Base-by-base conservation (phyloP, 192 early-diverging fungal genomes). In the Coemansia sp. region DNA sequence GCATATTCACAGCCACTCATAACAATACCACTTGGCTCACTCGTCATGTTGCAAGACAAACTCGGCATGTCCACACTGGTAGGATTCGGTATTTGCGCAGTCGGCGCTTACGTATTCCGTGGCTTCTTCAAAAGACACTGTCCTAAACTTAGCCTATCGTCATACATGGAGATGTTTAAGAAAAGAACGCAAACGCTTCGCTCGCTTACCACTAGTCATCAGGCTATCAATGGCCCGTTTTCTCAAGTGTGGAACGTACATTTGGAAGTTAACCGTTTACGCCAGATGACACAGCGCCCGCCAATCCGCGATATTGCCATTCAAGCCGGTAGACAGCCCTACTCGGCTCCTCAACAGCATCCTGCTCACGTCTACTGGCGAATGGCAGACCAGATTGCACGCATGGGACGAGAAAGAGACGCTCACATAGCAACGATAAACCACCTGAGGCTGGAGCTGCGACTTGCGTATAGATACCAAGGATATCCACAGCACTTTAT, bases 221-320 rank as follows among this genome's bases (percentile, higher is more conserved):
- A 20, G 40, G 60, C 31, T 16, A 62, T 13, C 60, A 62, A n/a
- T 36, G 20, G 10, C 20, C 5, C 40, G 38, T 5, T 10, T 38
- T 22, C 31, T 5, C 60, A 62, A 62, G 34, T 40, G 36, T 36
- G 3, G 40, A 62, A 62, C 60, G 60, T 34, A 31, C 60, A 62
- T 36, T 22, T 62, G 38, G 60, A 62, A 40, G 38, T 62, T 22
- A 62, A 24, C 31, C 60, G 60, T 10, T 11, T 62, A 22, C 60
- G 60, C 34, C n/a, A 62, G 20, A n/a, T 40, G 20, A 40, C 22
- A 7, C 60, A 40, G 36, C 18, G 60, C 36, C 38, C 60, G 5
- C 60, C 60, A 16, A 7, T 62, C n/a, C 60, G 60, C 15, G 60
- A 40, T n/a, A 62, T 62, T 62, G 60, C 60, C 36, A 62, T 62